These are phyloP conservation scores for Colletotrichum tamarilloi DNA, from an alignment of 2,329 filamentous ascomycete genomes.

Conservation along the genomic window DNA sequence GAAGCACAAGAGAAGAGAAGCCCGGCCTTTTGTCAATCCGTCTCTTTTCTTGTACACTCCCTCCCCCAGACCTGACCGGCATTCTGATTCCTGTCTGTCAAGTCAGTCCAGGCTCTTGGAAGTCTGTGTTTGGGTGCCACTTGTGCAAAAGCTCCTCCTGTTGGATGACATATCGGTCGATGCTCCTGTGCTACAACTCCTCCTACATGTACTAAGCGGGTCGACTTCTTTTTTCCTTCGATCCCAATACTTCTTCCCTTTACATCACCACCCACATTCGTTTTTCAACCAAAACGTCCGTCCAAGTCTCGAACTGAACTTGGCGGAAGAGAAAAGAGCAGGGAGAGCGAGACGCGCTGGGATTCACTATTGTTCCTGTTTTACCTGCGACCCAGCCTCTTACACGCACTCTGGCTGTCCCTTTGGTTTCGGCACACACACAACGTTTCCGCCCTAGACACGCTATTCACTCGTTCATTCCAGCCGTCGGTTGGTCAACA, in stretches of 20 bases:
- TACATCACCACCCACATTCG: conserved; percentile 20
- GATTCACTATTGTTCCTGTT: conserved; percentile 23
- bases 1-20: conserved; percentile 8
- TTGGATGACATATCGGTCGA: conserved; percentile 30
- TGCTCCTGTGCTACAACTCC: conserved; percentile 9
- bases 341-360: conserved; percentile 11
- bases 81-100: conserved; percentile 14
- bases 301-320: not conserved
- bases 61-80: conserved; percentile 6
- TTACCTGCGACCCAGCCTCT: conserved; percentile 16
- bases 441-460: conserved; percentile 17
- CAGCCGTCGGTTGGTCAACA: conserved; percentile 33
- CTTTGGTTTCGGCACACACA: not conserved
- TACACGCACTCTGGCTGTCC: conserved; percentile 1
- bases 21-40: conserved; percentile 2
- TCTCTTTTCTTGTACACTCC: conserved; percentile 18
- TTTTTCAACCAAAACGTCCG: conserved; percentile 19
- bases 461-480: conserved; percentile 33
- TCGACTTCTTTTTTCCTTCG: conserved; percentile 15
- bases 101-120: conserved; percentile 14
- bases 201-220: conserved; percentile 21
- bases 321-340: conserved; percentile 21
- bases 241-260: conserved; percentile 12
- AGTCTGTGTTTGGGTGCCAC: conserved; percentile 13
- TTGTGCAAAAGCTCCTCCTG: conserved; percentile 19